Conservation (phyloP, 108 stramenopile species). For the Cyclotella kingstonii region DNA sequence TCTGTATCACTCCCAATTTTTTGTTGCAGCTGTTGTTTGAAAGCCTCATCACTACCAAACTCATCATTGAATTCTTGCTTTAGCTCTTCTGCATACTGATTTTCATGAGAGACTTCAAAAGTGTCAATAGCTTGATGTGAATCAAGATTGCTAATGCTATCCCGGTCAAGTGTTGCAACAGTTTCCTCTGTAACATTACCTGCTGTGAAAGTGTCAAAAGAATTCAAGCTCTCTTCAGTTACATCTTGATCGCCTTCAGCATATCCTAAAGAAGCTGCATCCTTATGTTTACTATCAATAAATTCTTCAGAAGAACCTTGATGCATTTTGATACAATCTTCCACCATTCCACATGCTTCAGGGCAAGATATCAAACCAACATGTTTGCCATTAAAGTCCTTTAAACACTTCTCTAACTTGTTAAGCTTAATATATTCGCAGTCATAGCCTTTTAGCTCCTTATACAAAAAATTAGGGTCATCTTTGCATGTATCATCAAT, state of each 20-base stretch:
- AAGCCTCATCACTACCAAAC: neutral
- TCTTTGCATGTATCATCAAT: slow-evolving; percentile 1
- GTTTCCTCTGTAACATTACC: neutral
- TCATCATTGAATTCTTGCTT: neutral
- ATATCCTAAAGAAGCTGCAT: neutral
- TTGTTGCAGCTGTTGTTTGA: neutral
- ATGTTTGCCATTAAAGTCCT: slow-evolving; percentile 19
- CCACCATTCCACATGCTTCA: slow-evolving; percentile 24
- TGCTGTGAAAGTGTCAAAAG: neutral
- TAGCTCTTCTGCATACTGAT: slow-evolving; percentile 10
- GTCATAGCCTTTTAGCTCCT: slow-evolving; percentile 12
- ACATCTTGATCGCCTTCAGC: neutral
- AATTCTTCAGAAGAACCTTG: slow-evolving; percentile 3
- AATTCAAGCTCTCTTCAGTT: no score
- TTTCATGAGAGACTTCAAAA: neutral
- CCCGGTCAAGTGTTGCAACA: neutral
- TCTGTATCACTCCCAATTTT: neutral
- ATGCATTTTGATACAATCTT: slow-evolving; percentile 13
- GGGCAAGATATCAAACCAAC: slow-evolving; percentile 32
- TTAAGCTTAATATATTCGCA: slow-evolving; percentile 22
- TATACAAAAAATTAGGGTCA: slow-evolving; percentile 26
- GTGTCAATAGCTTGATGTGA: neutral
- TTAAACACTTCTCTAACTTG: slow-evolving; percentile 25
- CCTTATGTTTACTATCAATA: neutral
- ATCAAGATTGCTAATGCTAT: neutral